phyloP scores from a whole-genome alignment of 2,329 filamentous ascomycete genomes.

The Tolypocladium cylindrosporum region DNA sequence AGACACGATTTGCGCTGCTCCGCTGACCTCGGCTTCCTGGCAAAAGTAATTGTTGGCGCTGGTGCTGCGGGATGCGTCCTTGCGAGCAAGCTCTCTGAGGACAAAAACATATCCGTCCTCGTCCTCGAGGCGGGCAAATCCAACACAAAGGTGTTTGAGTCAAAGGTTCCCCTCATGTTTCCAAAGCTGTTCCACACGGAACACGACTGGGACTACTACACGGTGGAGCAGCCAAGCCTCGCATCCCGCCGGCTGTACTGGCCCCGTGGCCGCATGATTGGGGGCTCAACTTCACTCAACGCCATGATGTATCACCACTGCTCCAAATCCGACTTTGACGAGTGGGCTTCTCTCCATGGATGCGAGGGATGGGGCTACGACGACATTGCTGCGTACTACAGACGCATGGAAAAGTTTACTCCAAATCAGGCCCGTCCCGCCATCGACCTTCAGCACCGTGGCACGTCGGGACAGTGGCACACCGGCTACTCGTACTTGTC shows the following conservation, averaged over 20 bases:
- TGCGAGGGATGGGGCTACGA: slow-evolving; percentile 10
- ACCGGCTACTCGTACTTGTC: not conserved
- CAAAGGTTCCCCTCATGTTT: not conserved
- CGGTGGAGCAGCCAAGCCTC: slow-evolving; percentile 6
- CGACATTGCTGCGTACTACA: slow-evolving; percentile 10
- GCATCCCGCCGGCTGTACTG: slow-evolving; percentile 12
- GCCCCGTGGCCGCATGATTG: slow-evolving; percentile 12
- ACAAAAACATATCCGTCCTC: slow-evolving; percentile 9
- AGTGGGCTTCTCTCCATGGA: slow-evolving; percentile 7
- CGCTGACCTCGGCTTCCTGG: not conserved
- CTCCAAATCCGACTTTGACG: slow-evolving; percentile 10
- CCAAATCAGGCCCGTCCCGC: slow-evolving; percentile 7
- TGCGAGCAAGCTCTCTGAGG: slow-evolving; percentile 16
- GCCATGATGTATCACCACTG: slow-evolving; percentile 14
- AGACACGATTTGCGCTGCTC: not conserved
- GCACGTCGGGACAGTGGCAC: not conserved
- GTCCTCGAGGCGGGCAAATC: slow-evolving; percentile 7
- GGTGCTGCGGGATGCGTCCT: slow-evolving; percentile 19
- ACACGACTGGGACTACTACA: not conserved
- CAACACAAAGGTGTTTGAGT: not conserved
- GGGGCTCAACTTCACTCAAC: slow-evolving; percentile 12
- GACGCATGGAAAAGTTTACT: slow-evolving; percentile 11
- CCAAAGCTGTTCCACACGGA: not conserved
- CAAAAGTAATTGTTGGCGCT: slow-evolving; percentile 15
- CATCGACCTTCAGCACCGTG: slow-evolving; percentile 3